These are phyloP conservation scores for Zoysia pacifica DNA, from an alignment of 176 grass and related monocot species.

Conservation along the genomic window DNA sequence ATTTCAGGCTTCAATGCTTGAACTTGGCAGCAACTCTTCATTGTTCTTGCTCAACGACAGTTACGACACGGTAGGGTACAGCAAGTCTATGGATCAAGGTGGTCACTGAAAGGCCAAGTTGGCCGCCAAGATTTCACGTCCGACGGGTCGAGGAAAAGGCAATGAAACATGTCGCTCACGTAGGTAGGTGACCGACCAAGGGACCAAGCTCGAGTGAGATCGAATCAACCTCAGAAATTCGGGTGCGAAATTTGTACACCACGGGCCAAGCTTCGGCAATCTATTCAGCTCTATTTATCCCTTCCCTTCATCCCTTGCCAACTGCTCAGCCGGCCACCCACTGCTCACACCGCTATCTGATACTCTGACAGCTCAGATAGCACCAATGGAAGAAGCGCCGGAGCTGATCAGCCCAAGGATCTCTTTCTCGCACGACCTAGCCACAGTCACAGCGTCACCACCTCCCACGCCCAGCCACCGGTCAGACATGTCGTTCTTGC, in stretches of 20 bases:
- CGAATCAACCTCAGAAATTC: conserved; percentile 44
- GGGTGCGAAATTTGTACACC: conserved; percentile 50
- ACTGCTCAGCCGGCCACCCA: background rate
- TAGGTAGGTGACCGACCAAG: conserved; percentile 55
- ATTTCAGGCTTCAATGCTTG: background rate
- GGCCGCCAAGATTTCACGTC: conserved; percentile 30
- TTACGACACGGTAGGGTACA: conserved; percentile 1
- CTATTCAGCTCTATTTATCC: conserved; percentile 36
- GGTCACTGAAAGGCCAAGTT: background rate
- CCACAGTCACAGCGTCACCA: background rate
- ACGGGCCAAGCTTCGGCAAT: background rate
- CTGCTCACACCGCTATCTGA: background rate
- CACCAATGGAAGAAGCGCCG: conserved; percentile 19
- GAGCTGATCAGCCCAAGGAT: conserved; percentile 62
- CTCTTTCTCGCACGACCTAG: conserved; percentile 67
- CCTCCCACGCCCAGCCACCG: background rate
- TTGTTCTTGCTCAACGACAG: background rate
- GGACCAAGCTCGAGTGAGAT: conserved; percentile 37
- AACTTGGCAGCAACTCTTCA: background rate
- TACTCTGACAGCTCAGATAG: background rate
- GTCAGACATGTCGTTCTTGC: conserved; percentile 19
- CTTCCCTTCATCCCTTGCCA: background rate
- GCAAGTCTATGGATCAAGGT: background rate
- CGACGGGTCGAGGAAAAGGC: background rate
- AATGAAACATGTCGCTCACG: background rate